Percentiles rank a stretch among this genome's conserved stretches.
Evolutionary conservation across 768 basidiomycete genomes (phyloP).

Genomic region (Cystofilobasidium macerans): DNA sequence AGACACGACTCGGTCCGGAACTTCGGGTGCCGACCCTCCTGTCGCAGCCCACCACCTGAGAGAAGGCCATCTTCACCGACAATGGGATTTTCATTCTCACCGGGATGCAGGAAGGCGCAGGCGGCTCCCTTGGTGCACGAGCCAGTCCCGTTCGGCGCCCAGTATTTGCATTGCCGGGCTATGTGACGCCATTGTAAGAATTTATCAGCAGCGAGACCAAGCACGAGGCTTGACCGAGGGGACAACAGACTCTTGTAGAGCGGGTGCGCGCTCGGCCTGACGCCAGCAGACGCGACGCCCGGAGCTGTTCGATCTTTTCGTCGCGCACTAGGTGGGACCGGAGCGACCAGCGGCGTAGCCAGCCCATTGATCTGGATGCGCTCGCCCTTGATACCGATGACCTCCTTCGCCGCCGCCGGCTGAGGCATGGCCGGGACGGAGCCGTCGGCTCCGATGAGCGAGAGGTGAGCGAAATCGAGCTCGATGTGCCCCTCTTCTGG

Average conservation of each 20-base stretch:
- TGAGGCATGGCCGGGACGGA: too few relatives aligned
- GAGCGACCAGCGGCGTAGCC: not conserved
- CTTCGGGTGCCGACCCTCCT: conserved; percentile 11
- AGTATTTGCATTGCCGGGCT: conserved; percentile 7
- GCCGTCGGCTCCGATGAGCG: too few relatives aligned
- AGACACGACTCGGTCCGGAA: conserved; percentile 2
- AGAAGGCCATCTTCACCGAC: too few relatives aligned
- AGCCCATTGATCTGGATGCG: conserved; percentile 1
- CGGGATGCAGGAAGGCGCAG: conserved; percentile 13
- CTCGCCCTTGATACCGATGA: not conserved
- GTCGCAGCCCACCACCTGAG: too few relatives aligned
- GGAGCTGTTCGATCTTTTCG: not conserved
- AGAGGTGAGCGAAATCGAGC: not conserved
- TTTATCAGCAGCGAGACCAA: not conserved
- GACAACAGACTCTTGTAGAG: not conserved
- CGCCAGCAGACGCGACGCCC: too few relatives aligned
- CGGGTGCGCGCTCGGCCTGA: not conserved
- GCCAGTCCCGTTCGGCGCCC: not conserved
- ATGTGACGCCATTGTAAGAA: not conserved
- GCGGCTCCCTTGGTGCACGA: conserved; percentile 17
- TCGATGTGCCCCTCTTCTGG: too few relatives aligned
- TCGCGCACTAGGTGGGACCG: not conserved
- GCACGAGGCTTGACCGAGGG: too few relatives aligned
- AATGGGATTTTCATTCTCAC: too few relatives aligned
- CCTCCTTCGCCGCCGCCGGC: not conserved